phyloP scores from a whole-genome alignment of 2,329 filamentous ascomycete species.

The Gyromitra esculenta region DNA sequence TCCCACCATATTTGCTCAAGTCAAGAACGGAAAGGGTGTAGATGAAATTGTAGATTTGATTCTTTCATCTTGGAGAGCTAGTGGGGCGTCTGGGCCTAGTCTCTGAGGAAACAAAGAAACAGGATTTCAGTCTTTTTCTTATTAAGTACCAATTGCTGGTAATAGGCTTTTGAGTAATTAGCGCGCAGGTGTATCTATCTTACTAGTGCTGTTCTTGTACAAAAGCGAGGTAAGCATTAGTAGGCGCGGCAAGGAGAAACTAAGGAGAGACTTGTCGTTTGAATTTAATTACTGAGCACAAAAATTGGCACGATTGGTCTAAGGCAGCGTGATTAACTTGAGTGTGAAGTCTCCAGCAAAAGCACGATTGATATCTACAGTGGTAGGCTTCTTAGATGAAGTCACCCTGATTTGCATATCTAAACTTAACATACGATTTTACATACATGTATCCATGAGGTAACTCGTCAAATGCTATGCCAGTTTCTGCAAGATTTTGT shows the following conservation, averaged over 20 bases:
- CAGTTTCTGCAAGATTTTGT: not conserved
- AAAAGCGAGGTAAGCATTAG: not conserved
- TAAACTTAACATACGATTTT: not conserved
- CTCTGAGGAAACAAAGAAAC: not conserved
- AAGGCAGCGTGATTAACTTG: not conserved
- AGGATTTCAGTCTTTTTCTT: not conserved
- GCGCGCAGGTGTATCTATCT: not conserved
- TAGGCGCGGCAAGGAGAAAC: not conserved
- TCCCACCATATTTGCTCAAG: constrained; percentile 93
- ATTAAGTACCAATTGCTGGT: not conserved
- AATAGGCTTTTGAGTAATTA: not conserved
- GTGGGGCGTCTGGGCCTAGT: constrained; percentile 70
- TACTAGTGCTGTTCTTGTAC: not conserved
- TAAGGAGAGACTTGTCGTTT: not conserved
- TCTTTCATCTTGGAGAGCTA: constrained; percentile 89
- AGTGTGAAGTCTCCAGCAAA: not conserved
- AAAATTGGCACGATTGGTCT: not conserved
- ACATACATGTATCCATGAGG: not conserved
- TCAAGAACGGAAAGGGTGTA: constrained; percentile 89
- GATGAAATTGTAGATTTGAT: constrained; percentile 89
- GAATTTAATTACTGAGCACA: not conserved
- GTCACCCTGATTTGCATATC: not conserved
- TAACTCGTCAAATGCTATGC: not conserved
- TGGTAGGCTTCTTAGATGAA: not conserved
- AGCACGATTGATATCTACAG: not conserved